Evolutionary conservation across 1,139 yeast species (phyloP), one percentile per base, ranked within the genome.

Genomic region (Diutina catenulata): DNA sequence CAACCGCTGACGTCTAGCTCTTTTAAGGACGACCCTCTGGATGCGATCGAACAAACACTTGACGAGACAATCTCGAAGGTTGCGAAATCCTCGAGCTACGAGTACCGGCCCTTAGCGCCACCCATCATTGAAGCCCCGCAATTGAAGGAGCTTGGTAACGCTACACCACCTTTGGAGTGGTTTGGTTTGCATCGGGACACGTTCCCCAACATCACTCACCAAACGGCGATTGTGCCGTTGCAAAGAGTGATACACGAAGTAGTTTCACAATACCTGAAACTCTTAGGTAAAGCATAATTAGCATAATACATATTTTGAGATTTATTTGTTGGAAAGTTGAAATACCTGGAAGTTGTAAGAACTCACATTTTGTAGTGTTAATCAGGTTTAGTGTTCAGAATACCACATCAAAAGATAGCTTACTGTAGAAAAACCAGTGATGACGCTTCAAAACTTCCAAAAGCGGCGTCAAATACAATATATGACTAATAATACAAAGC

Each of bases 151-250:
- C 66, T 91, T 51, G 97, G 97, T 23, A 91, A 82, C 57, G 97
- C 96, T 1, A 91, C 98, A 0, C 98, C 98, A 1, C 97, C 98
- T 2, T 62, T 91, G 44, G 97, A 91, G 55, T 91, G 98, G 98
- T 82, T 91, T 60, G 98, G 98, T 1, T 67, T 91, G 24, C 93
- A 91, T 53, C 68, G 97, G 47, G 74, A 79, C 48, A 75, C 78
- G 46, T 76, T 91, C 47, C 98, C 98, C 0, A 78, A 81, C 37
- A 68, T 83, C 40, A 81, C 95, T 0, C 96, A 91, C 51, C 91
- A 84, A 53, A 60, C 74, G 43, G 76, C 80, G 0, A 81, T 87
- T 41, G 74, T 81, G 16, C 73, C 79, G 9, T 60, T 91, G 39
- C 95, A 86, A 49, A 73, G 76, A 43, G 52, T 84, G 42, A 82